Percentiles rank a stretch among this genome's conserved stretches.
These are phyloP conservation scores for Solanum sejunctum DNA, from an alignment of 257 asterid species.

Conservation along the genomic window DNA sequence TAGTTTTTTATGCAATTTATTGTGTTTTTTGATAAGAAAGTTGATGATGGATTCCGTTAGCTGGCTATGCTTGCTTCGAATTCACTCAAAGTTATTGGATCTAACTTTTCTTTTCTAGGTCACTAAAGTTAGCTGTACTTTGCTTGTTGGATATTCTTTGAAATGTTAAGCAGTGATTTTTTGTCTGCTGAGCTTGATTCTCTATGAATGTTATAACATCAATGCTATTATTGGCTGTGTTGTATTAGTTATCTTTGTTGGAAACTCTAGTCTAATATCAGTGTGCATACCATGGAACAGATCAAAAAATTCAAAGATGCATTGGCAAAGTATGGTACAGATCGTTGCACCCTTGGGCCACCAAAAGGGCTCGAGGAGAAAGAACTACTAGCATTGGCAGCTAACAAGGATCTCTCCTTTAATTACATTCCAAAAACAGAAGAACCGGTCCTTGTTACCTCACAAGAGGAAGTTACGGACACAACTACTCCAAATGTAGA, in stretches of 20 bases:
- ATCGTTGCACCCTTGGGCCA: slow-evolving; percentile 17
- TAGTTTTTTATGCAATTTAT: not conserved
- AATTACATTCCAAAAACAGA: slow-evolving; percentile 9
- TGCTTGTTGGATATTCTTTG: not conserved
- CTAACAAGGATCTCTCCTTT: slow-evolving; percentile 21
- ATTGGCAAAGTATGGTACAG: slow-evolving; percentile 20
- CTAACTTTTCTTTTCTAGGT: not conserved
- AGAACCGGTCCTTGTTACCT: not conserved
- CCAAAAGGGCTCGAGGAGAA: slow-evolving; percentile 33
- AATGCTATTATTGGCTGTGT: not conserved
- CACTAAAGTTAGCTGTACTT: too few relatives aligned
- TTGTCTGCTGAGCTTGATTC: not conserved
- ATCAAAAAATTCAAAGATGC: slow-evolving; percentile 34
- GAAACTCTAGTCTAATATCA: not conserved
- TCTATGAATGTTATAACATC: not conserved
- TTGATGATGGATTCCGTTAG: not conserved
- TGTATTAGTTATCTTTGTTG: not conserved
- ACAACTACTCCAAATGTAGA: not conserved
- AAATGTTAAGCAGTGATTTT: not conserved
- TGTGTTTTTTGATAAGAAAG: not conserved
- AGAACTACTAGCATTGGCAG: slow-evolving; percentile 25
- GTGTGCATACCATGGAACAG: slow-evolving; percentile 1
- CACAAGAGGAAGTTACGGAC: not conserved
- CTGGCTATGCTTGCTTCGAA: not conserved
- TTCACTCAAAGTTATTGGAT: not conserved